Conservation (phyloP, 257 asterid genomes). For the Solanum boliviense region DNA sequence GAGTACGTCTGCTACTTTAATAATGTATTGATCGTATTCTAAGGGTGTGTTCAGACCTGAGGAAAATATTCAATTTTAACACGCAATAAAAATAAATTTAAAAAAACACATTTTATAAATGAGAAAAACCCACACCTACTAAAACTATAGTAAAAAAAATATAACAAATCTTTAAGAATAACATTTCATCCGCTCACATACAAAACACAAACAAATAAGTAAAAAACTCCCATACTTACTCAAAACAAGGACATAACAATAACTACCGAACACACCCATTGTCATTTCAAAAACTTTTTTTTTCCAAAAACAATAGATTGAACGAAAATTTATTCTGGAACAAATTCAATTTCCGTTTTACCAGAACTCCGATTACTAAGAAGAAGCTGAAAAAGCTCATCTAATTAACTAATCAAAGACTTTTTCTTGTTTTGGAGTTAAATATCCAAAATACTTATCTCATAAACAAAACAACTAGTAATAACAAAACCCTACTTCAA, state of each 20-base stretch:
- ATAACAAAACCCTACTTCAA: neutral
- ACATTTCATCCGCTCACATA: no score
- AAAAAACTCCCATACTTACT: no score
- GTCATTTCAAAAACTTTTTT: neutral
- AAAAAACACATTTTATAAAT: no score
- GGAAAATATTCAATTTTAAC: no score
- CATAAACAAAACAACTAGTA: neutral
- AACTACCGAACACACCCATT: neutral
- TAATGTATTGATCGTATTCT: neutral
- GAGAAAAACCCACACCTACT: no score
- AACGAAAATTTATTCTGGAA: neutral
- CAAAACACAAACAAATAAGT: no score
- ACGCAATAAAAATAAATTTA: no score
- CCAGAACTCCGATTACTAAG: neutral
- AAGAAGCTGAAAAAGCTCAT: slow-evolving; percentile 33
- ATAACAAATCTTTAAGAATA: no score
- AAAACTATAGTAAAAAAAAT: no score
- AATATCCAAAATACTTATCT: neutral
- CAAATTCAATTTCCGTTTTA: neutral
- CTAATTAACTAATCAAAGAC: neutral
- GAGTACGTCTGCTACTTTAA: neutral
- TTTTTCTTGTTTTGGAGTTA: neutral
- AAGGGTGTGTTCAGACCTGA: neutral
- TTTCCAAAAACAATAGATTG: neutral
- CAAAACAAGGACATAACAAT: no score